Evolutionary conservation across 2,329 filamentous ascomycete species (phyloP).

Genomic region (Botrytis deweyae): DNA sequence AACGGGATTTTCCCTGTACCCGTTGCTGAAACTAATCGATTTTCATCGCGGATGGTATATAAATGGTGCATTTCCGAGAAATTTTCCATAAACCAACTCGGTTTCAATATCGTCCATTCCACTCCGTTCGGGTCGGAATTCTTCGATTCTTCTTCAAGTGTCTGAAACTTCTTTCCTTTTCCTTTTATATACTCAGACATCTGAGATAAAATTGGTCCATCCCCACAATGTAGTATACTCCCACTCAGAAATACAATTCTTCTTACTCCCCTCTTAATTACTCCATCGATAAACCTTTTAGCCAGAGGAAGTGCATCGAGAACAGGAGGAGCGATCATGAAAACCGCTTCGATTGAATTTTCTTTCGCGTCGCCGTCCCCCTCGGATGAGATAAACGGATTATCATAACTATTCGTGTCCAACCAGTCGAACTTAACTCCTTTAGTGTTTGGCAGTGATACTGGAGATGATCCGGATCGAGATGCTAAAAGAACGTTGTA

Average conservation of each 20-base stretch:
- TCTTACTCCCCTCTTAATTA: constrained; percentile 40
- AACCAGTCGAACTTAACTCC: constrained; percentile 48
- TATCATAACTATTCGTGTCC: constrained; percentile 44
- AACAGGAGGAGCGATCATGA: constrained; percentile 43
- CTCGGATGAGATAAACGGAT: constrained; percentile 36
- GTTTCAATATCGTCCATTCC: constrained; percentile 47
- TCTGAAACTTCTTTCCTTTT: no score
- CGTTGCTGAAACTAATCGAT: constrained; percentile 46
- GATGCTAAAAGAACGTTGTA: constrained; percentile 43
- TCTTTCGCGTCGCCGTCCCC: neutral
- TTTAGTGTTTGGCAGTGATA: constrained; percentile 16
- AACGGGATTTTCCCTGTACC: constrained; percentile 27
- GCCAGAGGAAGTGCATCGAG: constrained; percentile 40
- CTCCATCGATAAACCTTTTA: constrained; percentile 46
- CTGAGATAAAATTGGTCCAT: constrained; percentile 40
- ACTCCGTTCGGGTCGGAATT: constrained; percentile 35
- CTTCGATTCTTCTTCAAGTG: no score
- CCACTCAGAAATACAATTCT: constrained; percentile 49
- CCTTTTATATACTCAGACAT: constrained; percentile 44
- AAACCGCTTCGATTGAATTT: constrained; percentile 42
- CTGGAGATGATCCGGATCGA: constrained; percentile 38
- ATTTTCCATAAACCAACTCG: constrained; percentile 53
- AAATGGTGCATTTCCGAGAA: constrained; percentile 42
- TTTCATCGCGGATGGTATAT: constrained; percentile 42
- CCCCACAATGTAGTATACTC: constrained; percentile 41